A percentile compares a stretch with the other conserved stretches of the same genome.
These are phyloP conservation scores for Aspergillus ellipticus DNA, from an alignment of 495 filamentous ascomycete genomes.

Conservation along the genomic window DNA sequence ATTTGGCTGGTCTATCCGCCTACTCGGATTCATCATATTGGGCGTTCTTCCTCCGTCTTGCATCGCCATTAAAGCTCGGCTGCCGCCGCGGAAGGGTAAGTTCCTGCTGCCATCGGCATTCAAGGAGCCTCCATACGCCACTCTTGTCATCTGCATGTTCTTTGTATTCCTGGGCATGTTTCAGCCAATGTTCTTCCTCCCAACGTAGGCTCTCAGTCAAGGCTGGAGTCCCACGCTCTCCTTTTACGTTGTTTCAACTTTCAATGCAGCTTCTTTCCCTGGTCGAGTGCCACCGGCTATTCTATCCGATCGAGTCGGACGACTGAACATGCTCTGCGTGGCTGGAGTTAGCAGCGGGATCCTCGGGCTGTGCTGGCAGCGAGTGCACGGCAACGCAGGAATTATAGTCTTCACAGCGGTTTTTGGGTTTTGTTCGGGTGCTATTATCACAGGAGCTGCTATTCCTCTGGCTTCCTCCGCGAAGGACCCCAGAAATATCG, in stretches of 20 bases:
- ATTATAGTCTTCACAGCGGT: slow-evolving; percentile 29
- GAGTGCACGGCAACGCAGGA: slow-evolving; percentile 20
- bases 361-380: slow-evolving; percentile 27
- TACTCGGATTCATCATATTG: slow-evolving; percentile 54
- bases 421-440: slow-evolving; percentile 34
- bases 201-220: slow-evolving; percentile 1
- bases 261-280: slow-evolving; percentile 11
- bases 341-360: slow-evolving; percentile 23
- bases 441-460: slow-evolving; percentile 43
- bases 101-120: slow-evolving; percentile 44
- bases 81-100: slow-evolving; percentile 38
- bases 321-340: slow-evolving; percentile 7
- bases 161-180: slow-evolving; percentile 11
- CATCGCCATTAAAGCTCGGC: slow-evolving; percentile 37
- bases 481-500: slow-evolving; percentile 40
- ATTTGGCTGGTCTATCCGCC: slow-evolving; percentile 59
- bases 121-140: slow-evolving; percentile 26
- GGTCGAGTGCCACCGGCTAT: slow-evolving; percentile 8
- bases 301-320: slow-evolving; percentile 10
- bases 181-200: slow-evolving; percentile 9
- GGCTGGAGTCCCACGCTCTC: slow-evolving; percentile 6
- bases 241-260: slow-evolving; percentile 11
- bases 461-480: slow-evolving; percentile 41
- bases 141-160: slow-evolving; percentile 7
- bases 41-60: slow-evolving; percentile 43